Evolutionary conservation across 2,329 filamentous ascomycete species (phyloP), one percentile per base, ranked within the genome.

Genomic region (Colletotrichum chrysophilum): DNA sequence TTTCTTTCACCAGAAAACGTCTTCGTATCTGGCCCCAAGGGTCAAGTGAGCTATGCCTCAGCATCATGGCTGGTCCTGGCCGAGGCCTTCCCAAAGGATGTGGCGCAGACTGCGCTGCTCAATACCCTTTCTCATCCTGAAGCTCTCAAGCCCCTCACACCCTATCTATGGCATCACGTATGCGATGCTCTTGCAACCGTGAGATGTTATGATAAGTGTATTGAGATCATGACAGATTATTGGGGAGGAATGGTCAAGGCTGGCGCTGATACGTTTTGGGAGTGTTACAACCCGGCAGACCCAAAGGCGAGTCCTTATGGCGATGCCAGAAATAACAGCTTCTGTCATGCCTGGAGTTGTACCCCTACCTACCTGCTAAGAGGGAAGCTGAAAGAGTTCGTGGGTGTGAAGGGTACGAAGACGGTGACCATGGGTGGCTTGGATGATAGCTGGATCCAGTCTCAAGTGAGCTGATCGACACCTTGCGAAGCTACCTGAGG

Each of bases 261-360:
- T 28, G 82, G 82, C 3, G 82, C 81, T 7, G 81, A 83, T 71
- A 83, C 82, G 8, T 83, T 83, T 62, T 83, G 82, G 82, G 82
- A 83, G 69, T 81, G 78, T 64, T 84, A 80, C 61, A 79, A 84
- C 74, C 76, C 70, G 4, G 71, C 76, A 5, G 79, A 83, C 71
- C 78, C 79, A 6, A 77, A 70, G 69, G 78, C 75, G 10, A 83
- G 81, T 71, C 82, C 82, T 4, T 83, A 83, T 68, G 81, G 79
- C 4, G 82, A 83, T 76, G 79, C 77, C 16, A 76, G 81, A 21
- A 83, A 82, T 74, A 84, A 83, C 61, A 82, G 80, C 43, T 84
- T 82, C 75, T 84, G 81, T 28, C 81, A 83, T 79, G 81, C 82
- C 2, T 83, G 82, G 82, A 81, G 80, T 71, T 83, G 82, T 66